phyloP scores from a whole-genome alignment of 371 early-diverging fungal species.

The Mortierella sp. region DNA sequence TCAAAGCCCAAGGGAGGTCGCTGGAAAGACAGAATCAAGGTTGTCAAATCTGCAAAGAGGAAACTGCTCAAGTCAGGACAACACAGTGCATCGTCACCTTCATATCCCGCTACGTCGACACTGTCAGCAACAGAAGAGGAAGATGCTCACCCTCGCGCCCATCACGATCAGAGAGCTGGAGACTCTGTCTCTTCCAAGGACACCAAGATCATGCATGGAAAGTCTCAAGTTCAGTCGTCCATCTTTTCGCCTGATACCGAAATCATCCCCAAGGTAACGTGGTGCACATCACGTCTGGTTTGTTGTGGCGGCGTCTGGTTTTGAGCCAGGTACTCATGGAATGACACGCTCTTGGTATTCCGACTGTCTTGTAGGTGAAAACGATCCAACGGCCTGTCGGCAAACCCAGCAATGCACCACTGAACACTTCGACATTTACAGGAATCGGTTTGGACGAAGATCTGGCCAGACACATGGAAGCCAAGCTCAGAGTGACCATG shows the following conservation, averaged over 20 bases:
- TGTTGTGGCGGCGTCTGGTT: too few relatives aligned
- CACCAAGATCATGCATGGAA: constrained; percentile 61
- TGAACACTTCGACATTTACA: constrained; percentile 69
- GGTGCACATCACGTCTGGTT: too few relatives aligned
- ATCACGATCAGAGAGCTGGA: constrained; percentile 20
- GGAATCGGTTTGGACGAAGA: constrained; percentile 80
- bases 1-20: constrained; percentile 55
- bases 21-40: constrained; percentile 62
- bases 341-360: too few relatives aligned
- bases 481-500: constrained; percentile 70
- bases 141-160: constrained; percentile 21
- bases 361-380: constrained; percentile 37
- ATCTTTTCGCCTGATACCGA: constrained; percentile 68
- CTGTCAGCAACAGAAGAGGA: constrained; percentile 12
- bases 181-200: constrained; percentile 38
- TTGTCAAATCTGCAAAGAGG: constrained; percentile 50
- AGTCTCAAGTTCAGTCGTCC: constrained; percentile 65
- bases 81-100: constrained; percentile 7
- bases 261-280: constrained; percentile 52
- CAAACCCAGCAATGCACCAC: constrained; percentile 67
- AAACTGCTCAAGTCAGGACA: constrained; percentile 22
- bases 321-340: too few relatives aligned
- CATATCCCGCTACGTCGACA: constrained; percentile 4
- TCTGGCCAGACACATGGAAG: constrained; percentile 68
- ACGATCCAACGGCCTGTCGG: constrained; percentile 48